Conservation (phyloP, 2,329 filamentous ascomycete species). For the Colletotrichum aenigma region DNA sequence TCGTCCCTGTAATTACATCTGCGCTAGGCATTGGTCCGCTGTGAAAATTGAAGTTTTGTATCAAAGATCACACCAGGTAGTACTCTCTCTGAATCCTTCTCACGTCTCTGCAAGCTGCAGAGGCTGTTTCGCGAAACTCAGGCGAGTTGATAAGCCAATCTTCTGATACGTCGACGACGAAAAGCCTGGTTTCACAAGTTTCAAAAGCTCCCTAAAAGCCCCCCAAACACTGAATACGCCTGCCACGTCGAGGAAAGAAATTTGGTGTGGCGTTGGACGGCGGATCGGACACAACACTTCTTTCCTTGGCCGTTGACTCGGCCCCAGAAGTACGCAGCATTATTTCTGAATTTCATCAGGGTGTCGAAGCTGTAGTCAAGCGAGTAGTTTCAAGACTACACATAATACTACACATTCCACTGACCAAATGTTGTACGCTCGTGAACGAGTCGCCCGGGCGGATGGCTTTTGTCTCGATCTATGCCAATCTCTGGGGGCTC, state of each 20-base stretch:
- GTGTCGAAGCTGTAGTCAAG: slow-evolving; percentile 20
- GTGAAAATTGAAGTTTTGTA: background rate
- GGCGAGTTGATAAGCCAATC: background rate
- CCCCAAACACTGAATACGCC: background rate
- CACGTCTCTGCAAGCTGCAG: background rate
- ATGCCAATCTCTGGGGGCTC: background rate
- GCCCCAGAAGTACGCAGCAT: background rate
- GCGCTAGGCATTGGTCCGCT: background rate
- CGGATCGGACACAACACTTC: background rate
- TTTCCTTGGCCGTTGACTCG: background rate
- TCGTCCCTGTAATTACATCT: background rate
- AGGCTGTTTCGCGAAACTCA: background rate
- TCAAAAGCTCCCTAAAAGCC: background rate
- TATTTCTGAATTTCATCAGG: background rate
- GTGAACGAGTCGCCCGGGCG: slow-evolving; percentile 14
- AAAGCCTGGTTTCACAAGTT: background rate
- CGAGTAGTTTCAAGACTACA: slow-evolving; percentile 29
- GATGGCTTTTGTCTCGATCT: background rate
- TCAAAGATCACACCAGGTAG: background rate
- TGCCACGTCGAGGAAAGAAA: background rate
- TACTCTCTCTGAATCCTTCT: background rate
- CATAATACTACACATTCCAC: slow-evolving; percentile 33
- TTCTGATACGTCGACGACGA: background rate
- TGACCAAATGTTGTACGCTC: slow-evolving; percentile 32
- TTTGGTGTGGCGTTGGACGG: background rate